phyloP scores from a whole-genome alignment of 2,329 filamentous ascomycete species.

The Myriangium duriaei region DNA sequence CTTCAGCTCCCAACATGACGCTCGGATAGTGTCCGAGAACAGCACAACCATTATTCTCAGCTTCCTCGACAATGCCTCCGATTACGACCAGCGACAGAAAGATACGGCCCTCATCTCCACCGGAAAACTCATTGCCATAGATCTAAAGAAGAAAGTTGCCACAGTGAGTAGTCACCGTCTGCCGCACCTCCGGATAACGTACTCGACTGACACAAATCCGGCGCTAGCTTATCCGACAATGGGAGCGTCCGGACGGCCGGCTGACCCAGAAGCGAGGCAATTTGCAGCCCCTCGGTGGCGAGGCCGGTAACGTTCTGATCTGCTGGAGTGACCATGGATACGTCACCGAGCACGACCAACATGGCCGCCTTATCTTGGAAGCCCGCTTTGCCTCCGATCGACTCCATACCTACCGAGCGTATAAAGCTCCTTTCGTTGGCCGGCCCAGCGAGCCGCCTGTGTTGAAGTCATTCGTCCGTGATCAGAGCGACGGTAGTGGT shows the following conservation, averaged over 20 bases:
- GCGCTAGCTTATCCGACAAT: constrained; percentile 15
- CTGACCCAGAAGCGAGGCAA: constrained; percentile 23
- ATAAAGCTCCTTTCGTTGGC: constrained; percentile 27
- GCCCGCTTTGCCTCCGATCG: constrained; percentile 22
- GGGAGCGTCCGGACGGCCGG: constrained; percentile 22
- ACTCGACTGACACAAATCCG: too few species aligned
- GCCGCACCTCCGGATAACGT: too few species aligned
- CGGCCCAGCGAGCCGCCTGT: constrained; percentile 16
- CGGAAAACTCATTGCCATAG: constrained; percentile 1
- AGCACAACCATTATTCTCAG: constrained; percentile 6
- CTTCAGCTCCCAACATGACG: constrained; percentile 28
- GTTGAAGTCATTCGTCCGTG: constrained; percentile 18
- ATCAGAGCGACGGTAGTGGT: not conserved
- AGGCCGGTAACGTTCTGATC: constrained; percentile 24
- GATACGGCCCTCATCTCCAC: not conserved
- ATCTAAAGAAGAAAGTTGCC: constrained; percentile 1
- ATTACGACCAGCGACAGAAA: not conserved
- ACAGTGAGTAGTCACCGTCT: too few species aligned
- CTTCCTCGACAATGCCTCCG: constrained; percentile 10
- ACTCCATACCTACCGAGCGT: constrained; percentile 28
- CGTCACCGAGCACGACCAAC: constrained; percentile 20
- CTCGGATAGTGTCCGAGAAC: constrained; percentile 17
- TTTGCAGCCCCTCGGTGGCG: constrained; percentile 22
- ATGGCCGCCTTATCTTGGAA: constrained; percentile 22
- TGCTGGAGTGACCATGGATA: constrained; percentile 26